Base-by-base conservation (phyloP, 345 rosid species). In the Schrenkiella parvula region DNA sequence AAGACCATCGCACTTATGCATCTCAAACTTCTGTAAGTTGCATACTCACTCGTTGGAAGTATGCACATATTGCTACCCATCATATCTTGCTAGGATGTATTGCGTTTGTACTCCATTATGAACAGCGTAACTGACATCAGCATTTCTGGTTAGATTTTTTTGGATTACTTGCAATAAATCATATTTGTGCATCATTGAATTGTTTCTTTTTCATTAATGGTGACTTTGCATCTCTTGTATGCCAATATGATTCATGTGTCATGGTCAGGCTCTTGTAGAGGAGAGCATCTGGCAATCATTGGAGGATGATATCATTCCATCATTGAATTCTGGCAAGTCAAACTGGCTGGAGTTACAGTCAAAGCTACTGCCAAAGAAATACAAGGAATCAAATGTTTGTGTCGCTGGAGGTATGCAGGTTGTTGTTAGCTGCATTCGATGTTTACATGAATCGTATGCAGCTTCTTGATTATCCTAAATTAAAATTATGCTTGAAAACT, bases 341-440 rank as follows among this genome's bases (percentile, higher is more conserved):
- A 92, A 92, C 78, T 95, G 99, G 99, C 82, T 95, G 87, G 99
- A 95, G 52, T 77, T 92, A 44, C 97, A 92, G 64, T 87, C 99
- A 64, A 88, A 86, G 79, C 83, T 86, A 72, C 72, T 88, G 35
- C 83, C 92, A 8, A 89, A 81, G 78, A 80, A 78, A 48, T 79
- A 80, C 68, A 84, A 75, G 79, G 92, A 89, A 77, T 84, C 96
- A 64, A 91, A 87, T 74, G 77, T 95, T 78, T 95, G 99, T 83
- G 89, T 95, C 67, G 89, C 89, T 64, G 99, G 99, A 89, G 99
- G 99, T 95, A 88, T 80, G 90, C 68, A 83, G 80, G 77, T 81
- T 76, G 75, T 76, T 73, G 68, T 79, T 54, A 37, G 73, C 29
- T 70, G 67, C 61, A 42, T 75, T 66, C 4, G 17, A 39, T 77